Percentiles rank a stretch among this genome's conserved stretches.
Evolutionary conservation across 2,329 filamentous ascomycete species (phyloP).

Genomic region (Atkinsonella texensis): DNA sequence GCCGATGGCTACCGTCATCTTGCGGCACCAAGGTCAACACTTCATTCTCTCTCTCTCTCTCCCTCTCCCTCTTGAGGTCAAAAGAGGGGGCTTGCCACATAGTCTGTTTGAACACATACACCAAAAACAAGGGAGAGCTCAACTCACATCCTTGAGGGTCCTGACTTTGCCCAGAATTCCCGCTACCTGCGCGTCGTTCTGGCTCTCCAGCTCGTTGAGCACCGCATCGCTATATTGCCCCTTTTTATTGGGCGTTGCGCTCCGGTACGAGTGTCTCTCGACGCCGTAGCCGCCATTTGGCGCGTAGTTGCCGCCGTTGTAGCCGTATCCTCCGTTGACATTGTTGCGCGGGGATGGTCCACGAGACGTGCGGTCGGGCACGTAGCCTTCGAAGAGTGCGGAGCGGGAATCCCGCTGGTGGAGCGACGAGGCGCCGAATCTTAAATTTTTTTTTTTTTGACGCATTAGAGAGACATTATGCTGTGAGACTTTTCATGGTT

Average conservation of each 20-base stretch:
- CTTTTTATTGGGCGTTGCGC: slow-evolving; percentile 62
- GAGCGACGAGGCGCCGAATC: slow-evolving; percentile 54
- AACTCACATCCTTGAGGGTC: slow-evolving; percentile 74
- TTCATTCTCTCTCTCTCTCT: too few species aligned
- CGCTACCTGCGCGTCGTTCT: slow-evolving; percentile 83
- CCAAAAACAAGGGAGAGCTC: background rate
- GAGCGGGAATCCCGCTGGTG: slow-evolving; percentile 64
- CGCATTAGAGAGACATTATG: too few species aligned
- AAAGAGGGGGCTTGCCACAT: too few species aligned
- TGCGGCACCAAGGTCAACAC: background rate
- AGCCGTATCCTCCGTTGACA: slow-evolving; percentile 15
- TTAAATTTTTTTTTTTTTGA: too few species aligned
- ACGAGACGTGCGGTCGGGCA: slow-evolving; percentile 30
- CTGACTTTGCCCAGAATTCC: slow-evolving; percentile 86
- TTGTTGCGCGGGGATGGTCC: slow-evolving; percentile 23
- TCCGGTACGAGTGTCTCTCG: slow-evolving; percentile 35
- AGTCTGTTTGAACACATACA: too few species aligned
- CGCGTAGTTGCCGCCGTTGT: slow-evolving; percentile 33
- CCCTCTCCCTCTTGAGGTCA: background rate
- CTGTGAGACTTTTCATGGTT: too few species aligned
- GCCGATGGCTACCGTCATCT: slow-evolving; percentile 88
- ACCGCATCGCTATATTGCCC: slow-evolving; percentile 91
- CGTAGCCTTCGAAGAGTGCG: slow-evolving; percentile 66
- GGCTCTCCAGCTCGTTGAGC: slow-evolving; percentile 84
- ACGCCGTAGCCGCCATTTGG: slow-evolving; percentile 13